phyloP scores from a whole-genome alignment of 257 asterid species.

The Nicotiana tabacum region DNA sequence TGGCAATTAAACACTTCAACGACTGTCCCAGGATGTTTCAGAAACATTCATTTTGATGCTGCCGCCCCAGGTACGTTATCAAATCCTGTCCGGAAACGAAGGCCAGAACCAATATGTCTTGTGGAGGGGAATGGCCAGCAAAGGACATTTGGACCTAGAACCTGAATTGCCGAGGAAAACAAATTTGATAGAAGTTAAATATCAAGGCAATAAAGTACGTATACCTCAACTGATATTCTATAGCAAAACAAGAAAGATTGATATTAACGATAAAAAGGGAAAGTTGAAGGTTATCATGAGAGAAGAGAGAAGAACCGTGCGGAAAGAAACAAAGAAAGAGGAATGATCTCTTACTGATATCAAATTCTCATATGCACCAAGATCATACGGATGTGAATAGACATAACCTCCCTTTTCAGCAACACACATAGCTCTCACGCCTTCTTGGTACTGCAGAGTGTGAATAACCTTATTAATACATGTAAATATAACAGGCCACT shows the following conservation, averaged over 20 bases:
- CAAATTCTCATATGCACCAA: slow-evolving; percentile 67
- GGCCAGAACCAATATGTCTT: slow-evolving; percentile 58
- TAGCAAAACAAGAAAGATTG: not conserved
- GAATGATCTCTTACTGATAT: slow-evolving; percentile 44
- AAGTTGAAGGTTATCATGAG: not conserved
- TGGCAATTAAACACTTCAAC: not conserved
- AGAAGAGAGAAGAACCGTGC: not conserved
- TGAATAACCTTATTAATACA: slow-evolving; percentile 9
- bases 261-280: not conserved
- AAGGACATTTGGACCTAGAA: slow-evolving; percentile 69
- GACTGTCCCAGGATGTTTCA: not conserved
- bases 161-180: slow-evolving; percentile 38
- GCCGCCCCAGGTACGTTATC: slow-evolving; percentile 25
- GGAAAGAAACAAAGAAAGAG: slow-evolving; percentile 2
- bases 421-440: slow-evolving; percentile 81
- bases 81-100: slow-evolving; percentile 53
- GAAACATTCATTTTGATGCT: slow-evolving; percentile 5
- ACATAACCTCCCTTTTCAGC: slow-evolving; percentile 82
- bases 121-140: slow-evolving; percentile 73
- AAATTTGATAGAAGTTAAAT: not conserved
- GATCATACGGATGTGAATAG: slow-evolving; percentile 75
- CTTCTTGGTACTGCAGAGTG: slow-evolving; percentile 70
- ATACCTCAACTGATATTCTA: not conserved
- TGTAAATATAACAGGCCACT: not conserved
- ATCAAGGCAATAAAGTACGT: not conserved